Conservation (phyloP, 495 filamentous ascomycete species). For the Penicillium desertorum region DNA sequence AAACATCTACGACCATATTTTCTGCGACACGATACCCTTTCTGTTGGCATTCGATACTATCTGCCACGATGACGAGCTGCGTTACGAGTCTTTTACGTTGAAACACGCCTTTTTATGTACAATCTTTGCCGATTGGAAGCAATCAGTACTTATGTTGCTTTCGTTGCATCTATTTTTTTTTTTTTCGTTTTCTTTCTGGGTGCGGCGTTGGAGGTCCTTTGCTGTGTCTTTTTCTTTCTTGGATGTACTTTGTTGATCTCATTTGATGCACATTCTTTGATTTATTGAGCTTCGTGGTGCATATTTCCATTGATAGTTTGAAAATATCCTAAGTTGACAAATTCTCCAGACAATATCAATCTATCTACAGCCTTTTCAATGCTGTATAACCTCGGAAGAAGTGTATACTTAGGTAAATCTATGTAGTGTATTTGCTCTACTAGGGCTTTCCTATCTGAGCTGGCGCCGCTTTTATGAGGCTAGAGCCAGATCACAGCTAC, state of each 20-base stretch:
- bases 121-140: slow-evolving; percentile 2
- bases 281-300: neutral
- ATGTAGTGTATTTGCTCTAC: too few relatives aligned
- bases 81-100: slow-evolving; percentile 1
- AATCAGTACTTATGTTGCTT: slow-evolving; percentile 1
- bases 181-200: neutral
- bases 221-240: slow-evolving; percentile 3
- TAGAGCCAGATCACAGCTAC: too few relatives aligned
- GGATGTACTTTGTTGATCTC: slow-evolving; percentile 1
- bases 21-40: slow-evolving; percentile 20
- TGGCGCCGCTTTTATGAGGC: too few relatives aligned
- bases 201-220: neutral
- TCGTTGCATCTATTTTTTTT: slow-evolving; percentile 1
- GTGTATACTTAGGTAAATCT: neutral
- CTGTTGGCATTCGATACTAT: neutral
- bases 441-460: too few relatives aligned
- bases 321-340: neutral
- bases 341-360: neutral
- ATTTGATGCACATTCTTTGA: slow-evolving; percentile 4
- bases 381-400: neutral
- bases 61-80: slow-evolving; percentile 11
- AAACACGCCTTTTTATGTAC: slow-evolving; percentile 8
- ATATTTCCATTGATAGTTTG: neutral
- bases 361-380: neutral
- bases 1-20: slow-evolving; percentile 3